These are phyloP conservation scores for Hirschioporus abietinus DNA, from an alignment of 768 basidiomycete genomes.

Conservation along the genomic window DNA sequence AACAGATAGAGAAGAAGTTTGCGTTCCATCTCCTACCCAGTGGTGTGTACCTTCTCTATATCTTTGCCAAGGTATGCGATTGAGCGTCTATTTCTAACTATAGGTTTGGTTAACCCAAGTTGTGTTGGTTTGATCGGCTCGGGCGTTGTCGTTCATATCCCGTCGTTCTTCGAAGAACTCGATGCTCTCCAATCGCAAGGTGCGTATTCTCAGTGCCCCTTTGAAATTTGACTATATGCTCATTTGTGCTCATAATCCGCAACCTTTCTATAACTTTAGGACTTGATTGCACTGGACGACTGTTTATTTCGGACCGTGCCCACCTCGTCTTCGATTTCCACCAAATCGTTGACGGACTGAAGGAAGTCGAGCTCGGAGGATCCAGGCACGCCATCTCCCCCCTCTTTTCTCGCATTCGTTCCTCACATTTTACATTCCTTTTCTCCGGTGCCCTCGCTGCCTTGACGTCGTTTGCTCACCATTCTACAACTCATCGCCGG, in stretches of 20 bases:
- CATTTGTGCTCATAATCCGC: not conserved
- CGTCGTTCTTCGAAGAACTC: conserved; percentile 91
- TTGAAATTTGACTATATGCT: not conserved
- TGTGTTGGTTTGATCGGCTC: conserved; percentile 87
- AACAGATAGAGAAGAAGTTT: conserved; percentile 74
- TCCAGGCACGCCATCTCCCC: conserved; percentile 46
- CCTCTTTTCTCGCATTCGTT: conserved; percentile 1
- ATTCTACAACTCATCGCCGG: not conserved
- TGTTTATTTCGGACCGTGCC: conserved; percentile 94
- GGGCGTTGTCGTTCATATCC: conserved; percentile 95
- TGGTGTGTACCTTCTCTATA: conserved; percentile 44
- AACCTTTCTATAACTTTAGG: conserved; percentile 39
- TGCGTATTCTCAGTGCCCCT: conserved; percentile 24
- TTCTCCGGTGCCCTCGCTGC: conserved; percentile 1
- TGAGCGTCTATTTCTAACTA: conserved; percentile 5
- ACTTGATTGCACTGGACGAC: conserved; percentile 73
- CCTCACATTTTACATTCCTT: conserved; percentile 4
- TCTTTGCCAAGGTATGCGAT: not conserved
- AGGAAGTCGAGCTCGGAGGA: conserved; percentile 94
- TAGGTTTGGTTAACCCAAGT: conserved; percentile 80
- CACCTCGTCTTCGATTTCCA: conserved; percentile 99
- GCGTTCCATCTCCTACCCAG: conserved; percentile 95
- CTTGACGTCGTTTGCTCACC: not conserved
- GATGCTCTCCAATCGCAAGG: conserved; percentile 84
- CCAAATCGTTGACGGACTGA: conserved; percentile 98